Base-by-base conservation (phyloP, 805 yeast species). In the Torulaspora delbrueckii region DNA sequence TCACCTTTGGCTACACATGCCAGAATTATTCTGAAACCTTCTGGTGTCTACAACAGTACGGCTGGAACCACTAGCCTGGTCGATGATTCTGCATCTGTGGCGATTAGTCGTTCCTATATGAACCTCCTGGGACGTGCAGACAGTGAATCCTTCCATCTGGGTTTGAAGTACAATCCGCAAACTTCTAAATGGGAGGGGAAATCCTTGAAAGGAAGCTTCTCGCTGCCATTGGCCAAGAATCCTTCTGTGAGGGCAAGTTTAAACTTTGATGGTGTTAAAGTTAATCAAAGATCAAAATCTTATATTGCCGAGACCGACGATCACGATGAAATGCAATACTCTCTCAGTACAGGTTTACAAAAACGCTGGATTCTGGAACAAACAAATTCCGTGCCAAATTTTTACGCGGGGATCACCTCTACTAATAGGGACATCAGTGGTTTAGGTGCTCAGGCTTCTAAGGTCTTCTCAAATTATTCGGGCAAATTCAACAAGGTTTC, bases 101-200 rank as follows among this genome's bases (percentile, higher is more conserved):
- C 63, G 14, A 45, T 67, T 22, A 60, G 63, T 38, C 70, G 68
- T 49, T 52, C 65, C 2, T 69, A 74, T 50, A 66, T 68, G 50
- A 82, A 82, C 57, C 62, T 72, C 4, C 69, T 79, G 37, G 85
- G 85, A 8, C 77, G 78, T 31, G 84, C 84, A 0, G 84, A 80
- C 56, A 63, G 69, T 2, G 58, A 80, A 23, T 61, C 73, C 10
- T 51, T 76, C 1, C 75, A 76, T 42, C 64, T 73, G 51, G 77
- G 74, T 59, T 61, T 65, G 58, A 75, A 67, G 66, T 79, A 57
- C 69, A 73, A 75, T 39, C 72, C 72, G 46, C 78, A 72, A 41
- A 62, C 68, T 42, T 75, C 66, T 59, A 68, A 51, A 65, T 70
- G 66, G 48, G 70, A 66, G 60, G 69, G 67, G 53, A 79, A 72